Base-by-base conservation (phyloP, 768 basidiomycete genomes). In the Suillus ampliporus region DNA sequence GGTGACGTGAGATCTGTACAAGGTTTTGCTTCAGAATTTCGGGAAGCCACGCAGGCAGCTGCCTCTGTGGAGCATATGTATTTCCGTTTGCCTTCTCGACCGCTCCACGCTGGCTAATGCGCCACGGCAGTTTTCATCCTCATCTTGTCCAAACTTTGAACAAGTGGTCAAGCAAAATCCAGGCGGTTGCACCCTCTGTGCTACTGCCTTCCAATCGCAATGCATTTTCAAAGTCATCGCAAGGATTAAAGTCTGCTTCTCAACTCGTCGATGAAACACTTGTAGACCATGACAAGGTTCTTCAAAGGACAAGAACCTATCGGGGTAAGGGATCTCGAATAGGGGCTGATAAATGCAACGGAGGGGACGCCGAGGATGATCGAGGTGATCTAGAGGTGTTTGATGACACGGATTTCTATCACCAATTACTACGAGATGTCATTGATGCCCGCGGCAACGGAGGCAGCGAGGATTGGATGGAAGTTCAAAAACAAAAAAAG, bases 121-220 rank as follows among this genome's bases (percentile, higher is more conserved):
- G 60, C 57, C 31, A 59, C 15, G 6, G 13, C 62, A 81, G 83
- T 57, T 83, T 91, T 54, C 94, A 95, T 72, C 84, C 89, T 3
- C 82, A 90, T 64, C 82, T 91, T 14, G 73, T 94, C 47, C 86
- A 88, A 63, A 95, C 92, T 2, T 83, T 99, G 28, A 80, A 84
- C 43, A 99, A 99, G 76, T 99, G 97, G 97, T 97, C 95, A 11
- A 83, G 89, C 28, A 99, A 99, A 79, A 91, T 99, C 43, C 92
- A 95, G 70, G 92, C 96, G 1, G 95, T 97, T 6, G 86, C 95
- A 2, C 89, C 94, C 13, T 88, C 89, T 8, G 88, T 83, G 46
- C 85, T 92, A 14, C 80, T 89, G 6, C 88, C 89, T 47, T 86
- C 84, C 14, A 90, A 86, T 66, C 85, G 86, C n/a, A 88, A 86